Conservation (phyloP, 768 basidiomycete species). For the Kwoniella sp. region DNA sequence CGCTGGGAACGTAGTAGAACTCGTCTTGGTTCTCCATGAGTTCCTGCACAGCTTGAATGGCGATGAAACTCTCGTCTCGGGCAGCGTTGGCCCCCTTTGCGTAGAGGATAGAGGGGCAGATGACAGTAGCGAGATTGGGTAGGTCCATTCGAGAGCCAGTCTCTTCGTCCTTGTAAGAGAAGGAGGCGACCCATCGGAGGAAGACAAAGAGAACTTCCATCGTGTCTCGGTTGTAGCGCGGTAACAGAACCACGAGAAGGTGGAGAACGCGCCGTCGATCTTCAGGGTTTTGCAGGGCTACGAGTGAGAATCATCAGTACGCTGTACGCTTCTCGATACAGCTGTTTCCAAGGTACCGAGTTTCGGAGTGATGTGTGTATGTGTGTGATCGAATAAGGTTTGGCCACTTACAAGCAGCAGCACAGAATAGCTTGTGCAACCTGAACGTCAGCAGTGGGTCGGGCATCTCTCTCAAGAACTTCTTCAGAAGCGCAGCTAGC, state of each 20-base stretch:
- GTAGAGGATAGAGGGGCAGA: constrained; percentile 96
- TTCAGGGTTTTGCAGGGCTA: constrained; percentile 71
- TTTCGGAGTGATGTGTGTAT: no score
- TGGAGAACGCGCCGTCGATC: constrained; percentile 84
- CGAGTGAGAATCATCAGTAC: constrained; percentile 1
- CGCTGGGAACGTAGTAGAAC: constrained; percentile 89
- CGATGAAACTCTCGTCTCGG: constrained; percentile 88
- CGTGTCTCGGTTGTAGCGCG: constrained; percentile 92
- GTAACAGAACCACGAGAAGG: constrained; percentile 79
- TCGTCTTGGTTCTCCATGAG: constrained; percentile 92
- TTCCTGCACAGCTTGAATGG: constrained; percentile 80
- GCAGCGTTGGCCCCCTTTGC: constrained; percentile 77
- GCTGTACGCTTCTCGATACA: no score
- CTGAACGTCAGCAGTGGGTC: constrained; percentile 96
- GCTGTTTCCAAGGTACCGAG: no score
- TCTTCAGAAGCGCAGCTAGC: constrained; percentile 92
- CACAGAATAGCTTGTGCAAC: constrained; percentile 82
- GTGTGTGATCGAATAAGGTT: no score
- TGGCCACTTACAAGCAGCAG: constrained; percentile 75
- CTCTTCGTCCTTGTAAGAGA: constrained; percentile 95
- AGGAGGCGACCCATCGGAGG: constrained; percentile 98
- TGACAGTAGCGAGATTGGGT: constrained; percentile 91
- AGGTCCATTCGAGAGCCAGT: constrained; percentile 99
- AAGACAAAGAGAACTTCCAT: constrained; percentile 98
- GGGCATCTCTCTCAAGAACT: constrained; percentile 92